phyloP scores from a whole-genome alignment of 805 yeast genomes.

The Sugiyamaella marilandica region DNA sequence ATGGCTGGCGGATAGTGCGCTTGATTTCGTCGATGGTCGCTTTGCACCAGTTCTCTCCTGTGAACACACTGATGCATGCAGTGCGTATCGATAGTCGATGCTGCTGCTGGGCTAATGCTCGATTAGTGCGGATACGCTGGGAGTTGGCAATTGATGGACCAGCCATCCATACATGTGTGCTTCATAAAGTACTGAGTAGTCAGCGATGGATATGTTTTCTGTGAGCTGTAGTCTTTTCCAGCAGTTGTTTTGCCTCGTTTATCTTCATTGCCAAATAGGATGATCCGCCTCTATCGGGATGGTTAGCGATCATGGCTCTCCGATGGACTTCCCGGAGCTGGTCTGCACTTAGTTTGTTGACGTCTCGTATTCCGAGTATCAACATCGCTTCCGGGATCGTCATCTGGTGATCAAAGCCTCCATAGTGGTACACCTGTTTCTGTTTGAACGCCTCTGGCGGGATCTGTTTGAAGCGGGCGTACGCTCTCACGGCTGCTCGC shows the following conservation, averaged over 20 bases:
- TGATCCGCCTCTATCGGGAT: constrained; percentile 93
- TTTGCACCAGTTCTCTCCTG: too few species aligned
- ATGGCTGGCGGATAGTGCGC: too few species aligned
- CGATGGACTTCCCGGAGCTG: constrained; percentile 76
- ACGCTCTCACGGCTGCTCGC: constrained; percentile 33
- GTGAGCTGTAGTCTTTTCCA: not conserved
- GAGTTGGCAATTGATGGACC: too few species aligned
- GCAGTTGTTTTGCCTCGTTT: constrained; percentile 59
- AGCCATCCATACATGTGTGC: too few species aligned
- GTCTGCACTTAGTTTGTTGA: constrained; percentile 38
- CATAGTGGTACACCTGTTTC: constrained; percentile 24
- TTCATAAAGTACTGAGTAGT: too few species aligned
- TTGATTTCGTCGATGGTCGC: too few species aligned
- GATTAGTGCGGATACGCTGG: too few species aligned
- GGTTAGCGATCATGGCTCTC: constrained; percentile 79
- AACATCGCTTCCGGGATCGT: constrained; percentile 49
- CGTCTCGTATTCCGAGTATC: constrained; percentile 44
- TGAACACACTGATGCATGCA: too few species aligned
- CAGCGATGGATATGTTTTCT: too few species aligned
- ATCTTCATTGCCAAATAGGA: constrained; percentile 85
- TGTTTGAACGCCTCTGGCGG: constrained; percentile 30
- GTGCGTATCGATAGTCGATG: too few species aligned
- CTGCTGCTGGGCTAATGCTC: too few species aligned
- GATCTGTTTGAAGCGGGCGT: constrained; percentile 24
- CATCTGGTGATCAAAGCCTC: constrained; percentile 40